Evolutionary conservation across 2,329 filamentous ascomycete species (phyloP), one percentile per base, ranked within the genome.

Genomic region (Tolypocladium amazonense): DNA sequence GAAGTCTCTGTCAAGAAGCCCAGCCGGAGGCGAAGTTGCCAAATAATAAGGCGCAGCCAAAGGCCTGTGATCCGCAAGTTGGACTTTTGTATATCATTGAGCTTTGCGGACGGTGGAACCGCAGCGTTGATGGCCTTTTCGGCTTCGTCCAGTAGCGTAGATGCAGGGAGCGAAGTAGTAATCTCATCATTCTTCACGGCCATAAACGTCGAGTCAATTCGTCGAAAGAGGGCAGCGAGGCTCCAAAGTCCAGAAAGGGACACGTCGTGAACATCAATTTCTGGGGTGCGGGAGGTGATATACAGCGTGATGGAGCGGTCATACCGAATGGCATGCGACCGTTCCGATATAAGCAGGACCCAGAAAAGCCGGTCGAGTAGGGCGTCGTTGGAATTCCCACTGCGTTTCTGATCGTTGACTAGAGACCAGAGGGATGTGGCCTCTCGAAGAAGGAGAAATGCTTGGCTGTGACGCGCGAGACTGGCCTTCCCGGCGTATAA

Each of bases 251-350:
- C 76, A 1, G 65, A 66, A 0, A 77, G 67, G 0, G 69, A 67
- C 11, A 66, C 60, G 14, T 74, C 69, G 1, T 58, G 64, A 11
- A 63, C 62, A 56, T 75, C 69, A 1, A 73, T 64, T 5, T 64
- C 65, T 1, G 75, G 73, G 2, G 71, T 71, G 14, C 72, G 68
- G 11, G 68, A 63, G 0, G 73, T 77, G 57, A 78, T 72, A 58
- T 77, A 75, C 8, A 79, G 65, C 1, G 76, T 78, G 43, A 76
- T 73, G 6, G 76, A 76, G 1, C 76, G 71, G 2, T 74, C 70
- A 62, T 78, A 78, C 18, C 76, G 72, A 41, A 78, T 77, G 5
- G 74, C 75, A 60, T 79, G 76, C 0, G 75, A 77, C 20, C 76
- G 63, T 61, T 78, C 76, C 4, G 76, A 78, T 14, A 77, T 68